A percentile compares a stretch with the other conserved stretches of the same genome.
phyloP scores from a whole-genome alignment of 148 eudicot genomes.

The Tetragonia tetragonoides region DNA sequence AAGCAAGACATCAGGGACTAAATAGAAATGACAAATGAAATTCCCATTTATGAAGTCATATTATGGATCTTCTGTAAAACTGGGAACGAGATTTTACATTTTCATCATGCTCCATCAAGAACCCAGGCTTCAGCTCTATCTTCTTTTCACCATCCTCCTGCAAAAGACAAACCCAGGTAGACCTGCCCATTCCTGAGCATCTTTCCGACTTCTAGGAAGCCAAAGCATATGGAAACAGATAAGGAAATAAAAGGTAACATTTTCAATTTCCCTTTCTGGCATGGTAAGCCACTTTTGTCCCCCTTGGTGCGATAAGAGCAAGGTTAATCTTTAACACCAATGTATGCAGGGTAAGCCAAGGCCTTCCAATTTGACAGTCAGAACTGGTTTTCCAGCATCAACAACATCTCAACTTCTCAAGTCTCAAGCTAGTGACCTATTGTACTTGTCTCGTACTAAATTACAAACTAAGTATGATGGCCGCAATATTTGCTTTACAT shows the following conservation, averaged over 20 bases:
- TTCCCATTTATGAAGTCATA: background rate
- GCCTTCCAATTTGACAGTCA: background rate
- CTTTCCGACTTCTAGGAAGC: background rate
- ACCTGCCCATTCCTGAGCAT: too few species aligned
- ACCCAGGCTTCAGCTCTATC: slow-evolving; percentile 92
- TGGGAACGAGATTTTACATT: slow-evolving; percentile 42
- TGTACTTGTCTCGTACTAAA: background rate
- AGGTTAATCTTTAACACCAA: background rate
- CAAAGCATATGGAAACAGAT: background rate
- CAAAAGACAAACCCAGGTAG: slow-evolving; percentile 13
- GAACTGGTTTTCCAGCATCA: background rate
- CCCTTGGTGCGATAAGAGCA: background rate
- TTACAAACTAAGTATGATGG: background rate
- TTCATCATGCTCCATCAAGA: slow-evolving; percentile 85
- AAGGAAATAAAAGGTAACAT: background rate
- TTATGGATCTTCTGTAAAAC: background rate
- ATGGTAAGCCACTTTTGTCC: too few species aligned
- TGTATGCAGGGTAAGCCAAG: background rate
- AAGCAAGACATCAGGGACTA: background rate
- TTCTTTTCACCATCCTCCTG: slow-evolving; percentile 93
- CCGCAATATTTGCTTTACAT: slow-evolving; percentile 4
- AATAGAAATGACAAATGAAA: background rate
- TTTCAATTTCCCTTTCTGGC: background rate
- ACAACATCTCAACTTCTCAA: background rate
- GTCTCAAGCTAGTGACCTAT: background rate